These are phyloP conservation scores for Backusella luteola DNA, from an alignment of 192 early-diverging fungal species.

Conservation along the genomic window DNA sequence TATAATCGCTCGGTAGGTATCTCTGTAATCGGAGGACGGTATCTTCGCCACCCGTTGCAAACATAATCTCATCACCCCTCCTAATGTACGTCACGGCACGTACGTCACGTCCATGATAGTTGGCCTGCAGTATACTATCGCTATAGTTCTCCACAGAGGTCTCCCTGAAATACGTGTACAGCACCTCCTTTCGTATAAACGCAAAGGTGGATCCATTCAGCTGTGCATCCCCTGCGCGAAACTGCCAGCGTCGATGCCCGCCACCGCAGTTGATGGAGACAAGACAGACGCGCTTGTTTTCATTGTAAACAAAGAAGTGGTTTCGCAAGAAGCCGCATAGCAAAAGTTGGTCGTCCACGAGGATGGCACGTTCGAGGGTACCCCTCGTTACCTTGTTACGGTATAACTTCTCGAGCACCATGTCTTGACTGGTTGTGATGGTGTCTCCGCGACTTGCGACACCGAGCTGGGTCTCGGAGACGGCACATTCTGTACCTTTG, in stretches of 20 bases:
- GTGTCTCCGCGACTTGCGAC: constrained; percentile 8
- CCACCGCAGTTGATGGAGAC: constrained; percentile 74
- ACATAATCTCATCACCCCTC: neutral
- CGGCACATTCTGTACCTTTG: neutral
- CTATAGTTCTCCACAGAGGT: constrained; percentile 42
- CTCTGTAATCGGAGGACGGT: constrained; percentile 48
- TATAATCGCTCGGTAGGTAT: constrained; percentile 42
- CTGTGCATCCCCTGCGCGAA: constrained; percentile 44
- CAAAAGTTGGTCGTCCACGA: constrained; percentile 50
- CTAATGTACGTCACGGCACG: constrained; percentile 45
- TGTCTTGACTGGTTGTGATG: constrained; percentile 1
- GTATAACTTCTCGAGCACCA: constrained; percentile 53
- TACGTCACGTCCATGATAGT: constrained; percentile 63
- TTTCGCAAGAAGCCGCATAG: constrained; percentile 74
- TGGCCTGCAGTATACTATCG: constrained; percentile 56
- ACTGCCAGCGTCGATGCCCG: constrained; percentile 70
- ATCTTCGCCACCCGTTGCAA: no score
- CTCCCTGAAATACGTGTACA: constrained; percentile 46
- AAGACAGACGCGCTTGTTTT: constrained; percentile 60
- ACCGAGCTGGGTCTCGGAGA: neutral
- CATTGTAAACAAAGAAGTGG: constrained; percentile 70
- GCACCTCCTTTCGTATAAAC: constrained; percentile 53
- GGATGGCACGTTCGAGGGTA: constrained; percentile 64
- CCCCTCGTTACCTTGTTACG: constrained; percentile 71
- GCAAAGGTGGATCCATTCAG: constrained; percentile 54